Evolutionary conservation across 495 filamentous ascomycete genomes (phyloP), one percentile per base, ranked within the genome.

Genomic region (Cenococcum geophilum): DNA sequence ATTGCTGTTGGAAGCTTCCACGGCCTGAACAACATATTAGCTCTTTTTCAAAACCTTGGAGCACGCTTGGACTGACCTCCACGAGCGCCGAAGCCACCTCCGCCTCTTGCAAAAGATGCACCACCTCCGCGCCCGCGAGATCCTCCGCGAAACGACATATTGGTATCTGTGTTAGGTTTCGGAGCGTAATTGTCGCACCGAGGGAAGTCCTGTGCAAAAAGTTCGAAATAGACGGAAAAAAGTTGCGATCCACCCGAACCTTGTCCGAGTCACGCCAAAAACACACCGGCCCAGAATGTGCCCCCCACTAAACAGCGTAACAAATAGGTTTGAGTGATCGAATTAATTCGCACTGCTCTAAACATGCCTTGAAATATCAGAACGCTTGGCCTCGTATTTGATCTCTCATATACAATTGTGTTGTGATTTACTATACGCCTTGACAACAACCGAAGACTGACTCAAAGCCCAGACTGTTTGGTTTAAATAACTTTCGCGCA

Each of bases 21-120:
- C 69, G 60, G 42, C 63, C 86, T 82, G 55, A 81, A 79, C 82
- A 50, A 18, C 25, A 43, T 45, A 32, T 66, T 66, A 70, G 67
- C 61, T 63, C 40, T 45, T 45, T 10, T 45, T 45, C 12, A 14
- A 45, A 16, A 10, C 11, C 40, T 45, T 14, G 14, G 1, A 45
- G 40, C 4, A 10, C 14, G 40, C 27, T 32, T 32, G 40, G 18
- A 45, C 40, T 10, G 18, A 45, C 40, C 40, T 14, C 40, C 40
- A 4, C 40, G 40, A 45, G 40, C 14, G 18, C 12, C 40, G 18
- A 45, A 45, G 40, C 18, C 18, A 6, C 27, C 27, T 32, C 27
- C 27, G 6, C 27, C 27, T 32, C 27, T 32, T 6, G 3, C 27
- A 32, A 32, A 32, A 45, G 40, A 45, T 14, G 14, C 40, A 45